Percentiles rank a stretch among this genome's conserved stretches.
phyloP scores from a whole-genome alignment of 441 rosid genomes.

The Corymbia citriodora region DNA sequence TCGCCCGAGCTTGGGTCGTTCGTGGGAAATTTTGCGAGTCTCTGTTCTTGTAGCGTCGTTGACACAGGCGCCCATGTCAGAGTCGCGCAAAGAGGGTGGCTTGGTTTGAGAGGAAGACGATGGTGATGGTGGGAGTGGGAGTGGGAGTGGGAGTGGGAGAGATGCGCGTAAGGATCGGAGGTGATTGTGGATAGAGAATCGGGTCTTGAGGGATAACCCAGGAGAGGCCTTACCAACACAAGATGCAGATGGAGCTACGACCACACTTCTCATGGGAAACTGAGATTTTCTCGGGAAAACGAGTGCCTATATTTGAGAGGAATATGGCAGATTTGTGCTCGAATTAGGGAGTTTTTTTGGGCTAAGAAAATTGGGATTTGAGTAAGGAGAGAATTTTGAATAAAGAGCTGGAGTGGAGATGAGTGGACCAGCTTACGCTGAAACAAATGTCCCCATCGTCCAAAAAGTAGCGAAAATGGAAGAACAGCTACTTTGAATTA shows the following conservation, averaged over 20 bases:
- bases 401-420: background rate
- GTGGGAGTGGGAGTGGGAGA: background rate
- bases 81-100: background rate
- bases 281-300: background rate
- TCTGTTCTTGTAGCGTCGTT: background rate
- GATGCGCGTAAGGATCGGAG: background rate
- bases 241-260: background rate
- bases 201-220: background rate
- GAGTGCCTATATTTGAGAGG: background rate
- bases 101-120: background rate
- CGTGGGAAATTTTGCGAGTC: background rate
- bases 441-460: background rate
- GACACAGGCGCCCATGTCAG: background rate
- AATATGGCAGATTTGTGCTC: background rate
- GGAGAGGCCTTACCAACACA: background rate
- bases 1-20: background rate
- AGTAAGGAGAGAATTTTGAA: background rate
- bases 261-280: background rate
- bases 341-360: background rate
- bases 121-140: background rate
- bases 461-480: background rate
- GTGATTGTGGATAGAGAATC: background rate
- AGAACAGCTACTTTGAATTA: background rate
- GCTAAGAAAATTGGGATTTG: background rate
- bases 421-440: background rate